phyloP scores from a whole-genome alignment of 2,329 filamentous ascomycete genomes.

The Pestalotiopsis fici region DNA sequence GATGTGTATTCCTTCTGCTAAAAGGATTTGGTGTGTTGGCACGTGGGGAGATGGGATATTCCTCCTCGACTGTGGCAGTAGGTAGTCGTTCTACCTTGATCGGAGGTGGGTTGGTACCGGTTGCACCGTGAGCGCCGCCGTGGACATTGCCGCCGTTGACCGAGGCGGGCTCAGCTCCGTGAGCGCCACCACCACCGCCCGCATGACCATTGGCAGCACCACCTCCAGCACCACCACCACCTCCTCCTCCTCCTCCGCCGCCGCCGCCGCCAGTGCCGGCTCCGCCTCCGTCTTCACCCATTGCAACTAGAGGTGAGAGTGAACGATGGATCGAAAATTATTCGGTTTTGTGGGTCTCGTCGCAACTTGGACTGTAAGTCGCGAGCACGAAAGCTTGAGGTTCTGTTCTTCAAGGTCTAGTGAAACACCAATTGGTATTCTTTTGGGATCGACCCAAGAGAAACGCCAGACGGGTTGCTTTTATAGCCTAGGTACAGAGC shows the following conservation, averaged over 20 bases:
- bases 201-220: not conserved
- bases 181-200: not conserved
- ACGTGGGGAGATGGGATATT: constrained; percentile 19
- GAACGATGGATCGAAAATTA: not conserved
- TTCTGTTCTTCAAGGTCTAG: not conserved
- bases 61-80: not conserved
- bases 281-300: not conserved
- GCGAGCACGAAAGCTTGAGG: not conserved
- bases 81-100: not conserved
- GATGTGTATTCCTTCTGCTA: constrained; percentile 28
- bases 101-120: not conserved
- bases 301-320: not conserved
- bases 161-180: constrained; percentile 2
- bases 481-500: not conserved
- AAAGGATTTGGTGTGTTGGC: constrained; percentile 30
- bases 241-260: not conserved
- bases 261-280: not conserved
- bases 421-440: not conserved
- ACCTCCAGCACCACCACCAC: not conserved
- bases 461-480: not conserved
- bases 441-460: not conserved
- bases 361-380: not conserved
- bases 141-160: not conserved
- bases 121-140: not conserved
- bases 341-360: not conserved